Evolutionary conservation across 495 filamentous ascomycete species (phyloP).

Genomic region (Hyaloscypha bicolor): DNA sequence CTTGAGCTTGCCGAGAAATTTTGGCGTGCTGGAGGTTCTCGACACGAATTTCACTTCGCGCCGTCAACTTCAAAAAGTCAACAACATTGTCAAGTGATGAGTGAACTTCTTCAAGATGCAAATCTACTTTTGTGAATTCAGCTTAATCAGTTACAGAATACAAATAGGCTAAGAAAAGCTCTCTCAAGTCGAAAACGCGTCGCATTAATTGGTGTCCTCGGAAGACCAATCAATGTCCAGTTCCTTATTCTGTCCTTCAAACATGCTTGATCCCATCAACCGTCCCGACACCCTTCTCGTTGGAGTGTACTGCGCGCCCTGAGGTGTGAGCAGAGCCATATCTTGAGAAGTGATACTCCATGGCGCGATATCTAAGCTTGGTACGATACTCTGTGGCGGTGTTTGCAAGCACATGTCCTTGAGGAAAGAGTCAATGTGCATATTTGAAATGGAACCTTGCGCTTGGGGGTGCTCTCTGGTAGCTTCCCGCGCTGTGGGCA

Average conservation of each 20-base stretch:
- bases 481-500: background rate
- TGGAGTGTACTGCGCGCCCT: background rate
- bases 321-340: background rate
- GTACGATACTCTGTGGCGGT: background rate
- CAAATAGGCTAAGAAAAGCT: background rate
- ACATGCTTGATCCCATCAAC: background rate
- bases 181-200: background rate
- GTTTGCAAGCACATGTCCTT: background rate
- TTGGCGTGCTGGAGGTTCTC: conserved; percentile 2
- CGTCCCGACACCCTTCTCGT: background rate
- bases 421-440: background rate
- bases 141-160: background rate
- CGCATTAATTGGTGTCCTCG: background rate
- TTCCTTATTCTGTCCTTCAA: background rate
- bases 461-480: background rate
- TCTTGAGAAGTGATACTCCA: background rate
- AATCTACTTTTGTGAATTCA: background rate
- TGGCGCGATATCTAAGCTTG: background rate
- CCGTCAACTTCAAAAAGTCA: background rate
- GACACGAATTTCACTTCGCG: background rate
- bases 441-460: background rate
- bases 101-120: background rate
- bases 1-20: conserved; percentile 8
- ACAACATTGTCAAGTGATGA: background rate
- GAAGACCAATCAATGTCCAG: background rate